These are phyloP conservation scores for Porphyra umbilicalis DNA, from an alignment of 31 red algal species.

Conservation along the genomic window DNA sequence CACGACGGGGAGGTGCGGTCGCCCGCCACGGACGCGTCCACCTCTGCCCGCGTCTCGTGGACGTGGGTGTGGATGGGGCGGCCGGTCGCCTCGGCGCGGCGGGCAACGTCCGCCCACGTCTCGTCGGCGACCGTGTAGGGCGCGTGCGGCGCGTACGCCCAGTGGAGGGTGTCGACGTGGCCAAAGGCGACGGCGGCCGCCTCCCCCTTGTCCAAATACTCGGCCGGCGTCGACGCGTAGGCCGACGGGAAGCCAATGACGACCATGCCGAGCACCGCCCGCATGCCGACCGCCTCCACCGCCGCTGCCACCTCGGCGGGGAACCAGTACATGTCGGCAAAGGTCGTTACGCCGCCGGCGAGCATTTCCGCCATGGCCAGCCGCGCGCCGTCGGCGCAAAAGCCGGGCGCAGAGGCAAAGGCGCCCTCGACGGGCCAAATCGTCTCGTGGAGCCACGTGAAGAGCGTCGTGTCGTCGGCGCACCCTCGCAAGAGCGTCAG, in stretches of 20 bases:
- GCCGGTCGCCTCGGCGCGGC: constrained; percentile 9
- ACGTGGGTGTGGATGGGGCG: constrained; percentile 79
- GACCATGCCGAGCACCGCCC: constrained; percentile 76
- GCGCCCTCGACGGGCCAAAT: constrained; percentile 82
- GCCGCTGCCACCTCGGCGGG: constrained; percentile 41
- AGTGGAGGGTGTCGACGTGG: constrained; percentile 35
- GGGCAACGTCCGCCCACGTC: constrained; percentile 23
- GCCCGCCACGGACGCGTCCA: constrained; percentile 33
- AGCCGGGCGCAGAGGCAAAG: constrained; percentile 34
- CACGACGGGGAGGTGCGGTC: constrained; percentile 61
- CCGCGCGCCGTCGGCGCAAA: constrained; percentile 62
- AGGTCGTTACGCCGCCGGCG: constrained; percentile 66
- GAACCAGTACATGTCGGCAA: constrained; percentile 93
- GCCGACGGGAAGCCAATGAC: constrained; percentile 55
- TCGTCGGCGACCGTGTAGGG: constrained; percentile 68
- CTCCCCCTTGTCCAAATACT: constrained; percentile 51
- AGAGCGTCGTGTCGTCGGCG: constrained; percentile 74
- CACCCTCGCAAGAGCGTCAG: constrained; percentile 81
- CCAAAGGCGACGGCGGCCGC: constrained; percentile 8
- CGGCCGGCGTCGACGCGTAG: constrained; percentile 23
- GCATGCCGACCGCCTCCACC: constrained; percentile 44
- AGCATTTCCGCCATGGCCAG: constrained; percentile 83
- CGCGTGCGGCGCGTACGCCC: constrained; percentile 88
- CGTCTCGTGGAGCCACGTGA: constrained; percentile 67
- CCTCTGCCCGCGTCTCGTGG: constrained; percentile 86